These are phyloP conservation scores for Scenedesmus sp. DNA, from an alignment of 163 green algal genomes.

Conservation along the genomic window DNA sequence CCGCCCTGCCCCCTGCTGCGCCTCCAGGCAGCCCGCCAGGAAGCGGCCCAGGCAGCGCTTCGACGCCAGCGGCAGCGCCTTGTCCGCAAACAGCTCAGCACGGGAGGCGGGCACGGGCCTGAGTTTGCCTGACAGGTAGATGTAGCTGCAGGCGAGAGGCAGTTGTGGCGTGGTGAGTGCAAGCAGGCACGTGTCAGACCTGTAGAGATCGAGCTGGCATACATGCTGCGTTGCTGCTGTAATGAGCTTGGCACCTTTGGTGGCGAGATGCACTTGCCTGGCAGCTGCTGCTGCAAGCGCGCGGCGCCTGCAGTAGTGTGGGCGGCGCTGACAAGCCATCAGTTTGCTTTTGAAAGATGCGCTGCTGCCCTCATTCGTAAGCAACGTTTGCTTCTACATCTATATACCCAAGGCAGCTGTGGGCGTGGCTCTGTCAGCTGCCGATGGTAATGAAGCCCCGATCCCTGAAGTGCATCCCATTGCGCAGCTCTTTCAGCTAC, in stretches of 20 bases:
- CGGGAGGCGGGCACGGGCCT: conserved; percentile 58
- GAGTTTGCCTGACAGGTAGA: conserved; percentile 48
- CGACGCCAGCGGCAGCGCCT: conserved; percentile 56
- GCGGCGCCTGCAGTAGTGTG: neutral
- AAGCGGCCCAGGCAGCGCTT: conserved; percentile 68
- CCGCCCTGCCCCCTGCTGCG: conserved; percentile 47
- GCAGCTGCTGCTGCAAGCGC: neutral
- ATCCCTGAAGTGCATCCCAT: no score
- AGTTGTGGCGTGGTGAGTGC: neutral
- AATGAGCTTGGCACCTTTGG: neutral
- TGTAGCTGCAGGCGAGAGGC: conserved; percentile 54
- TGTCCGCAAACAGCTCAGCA: conserved; percentile 69
- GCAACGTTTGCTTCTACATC: neutral
- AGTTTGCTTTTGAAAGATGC: neutral
- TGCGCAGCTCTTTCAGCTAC: no score
- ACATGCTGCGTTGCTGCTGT: neutral
- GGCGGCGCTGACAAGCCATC: neutral
- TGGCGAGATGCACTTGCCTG: neutral
- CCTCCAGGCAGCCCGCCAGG: conserved; percentile 59
- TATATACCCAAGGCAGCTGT: neutral
- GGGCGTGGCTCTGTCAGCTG: no score
- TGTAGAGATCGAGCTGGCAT: neutral
- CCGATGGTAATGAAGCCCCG: no score
- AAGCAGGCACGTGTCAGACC: neutral
- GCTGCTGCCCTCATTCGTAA: neutral